Evolutionary conservation across 805 yeast genomes (phyloP), one percentile per base, ranked within the genome.

Genomic region (Ogataea zsoltii): DNA sequence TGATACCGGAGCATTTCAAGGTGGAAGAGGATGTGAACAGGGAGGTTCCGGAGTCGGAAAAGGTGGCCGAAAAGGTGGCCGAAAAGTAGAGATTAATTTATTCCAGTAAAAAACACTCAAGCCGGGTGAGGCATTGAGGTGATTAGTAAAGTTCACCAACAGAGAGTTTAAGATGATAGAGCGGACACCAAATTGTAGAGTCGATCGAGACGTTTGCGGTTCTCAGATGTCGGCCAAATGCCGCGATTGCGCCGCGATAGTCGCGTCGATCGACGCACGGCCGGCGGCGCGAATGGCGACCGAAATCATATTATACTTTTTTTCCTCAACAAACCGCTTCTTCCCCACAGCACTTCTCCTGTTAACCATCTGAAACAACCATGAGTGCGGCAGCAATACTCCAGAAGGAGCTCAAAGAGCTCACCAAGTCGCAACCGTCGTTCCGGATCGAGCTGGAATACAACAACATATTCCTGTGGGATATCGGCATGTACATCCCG

Each of bases 401-500:
- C 66, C 75, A 49, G 65, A 73, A 60, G 64, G 67, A 62, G 41
- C 55, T 63, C 11, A 63, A 56, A 44, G 67, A 63, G 38, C 50
- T 62, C 14, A 46, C 62, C 6, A 63, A 55, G 35, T 60, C 63
- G 28, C 63, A 62, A 39, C 70, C 70, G 11, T 60, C 60, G 12
- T 64, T 60, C 39, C 58, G 61, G 40, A 65, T 67, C 30, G 63
- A 63, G 51, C 68, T 79, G 33, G 80, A 75, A 47, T 72, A 77
- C 46, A 82, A 77, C 56, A 78, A 77, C 66, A 79, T 79, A 54
- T 77, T 76, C 51, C 68, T 74, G 40, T 79, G 87, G 97, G 87
- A 87, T 64, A 77, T 92, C 45, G 97, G 96, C 17, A 87, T 92
- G 48, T 89, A 91, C 89, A 95, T 92, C 11, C 77, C 89, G 42